Base-by-base conservation (phyloP, 352 stramenopile genomes). In the Globisporangium iwayamae region DNA sequence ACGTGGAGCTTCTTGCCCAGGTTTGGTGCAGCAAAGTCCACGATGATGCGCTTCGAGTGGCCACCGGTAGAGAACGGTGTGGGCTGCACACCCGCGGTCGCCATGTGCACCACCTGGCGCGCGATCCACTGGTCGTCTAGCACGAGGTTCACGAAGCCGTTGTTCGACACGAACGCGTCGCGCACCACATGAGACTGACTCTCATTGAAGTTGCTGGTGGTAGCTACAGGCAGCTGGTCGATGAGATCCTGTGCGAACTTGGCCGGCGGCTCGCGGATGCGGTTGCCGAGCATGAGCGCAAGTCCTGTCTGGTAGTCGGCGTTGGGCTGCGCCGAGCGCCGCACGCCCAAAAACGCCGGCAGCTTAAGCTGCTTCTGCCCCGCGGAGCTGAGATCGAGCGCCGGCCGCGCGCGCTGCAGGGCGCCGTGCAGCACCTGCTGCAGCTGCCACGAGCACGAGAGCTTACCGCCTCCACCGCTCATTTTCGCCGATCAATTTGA, bases 1-100 rank as follows among this genome's bases (percentile, higher is more conserved):
- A 95, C 86, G 54, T 95, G 86, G 25, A 95, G 70, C 64, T 91
- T 91, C 73, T 93, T 95, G 69, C 86, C 86, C 45, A 93, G 85
- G 58, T 95, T 95, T 2, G 86, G 86, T 6, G 84, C 82, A 34
- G 81, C 83, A 73, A 93, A 95, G 65, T 95, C 86, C 59, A 93
- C 85, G 3, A 95, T 71, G 56, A 92, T 78, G 16, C 60, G 60
- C 59, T 79, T 73, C 3, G 60, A 58, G 28, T 22, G 51, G 32
- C 28, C 46, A 0, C 11, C 38, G 10, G 20, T n/a, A 25, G 34
- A 18, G 22, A 60, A 58, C 51, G 30, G 39, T 20, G 60, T 43
- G 28, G 60, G 51, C 20, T 36, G 38, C 30, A 66, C 51, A 13
- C 60, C 60, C 16, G 52, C 16, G 9, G 80, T 91, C 6, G 84